A percentile compares a stretch with the other conserved stretches of the same genome.
These are phyloP conservation scores for Apiospora arundinis DNA, from an alignment of 2,329 filamentous ascomycete species.

Conservation along the genomic window DNA sequence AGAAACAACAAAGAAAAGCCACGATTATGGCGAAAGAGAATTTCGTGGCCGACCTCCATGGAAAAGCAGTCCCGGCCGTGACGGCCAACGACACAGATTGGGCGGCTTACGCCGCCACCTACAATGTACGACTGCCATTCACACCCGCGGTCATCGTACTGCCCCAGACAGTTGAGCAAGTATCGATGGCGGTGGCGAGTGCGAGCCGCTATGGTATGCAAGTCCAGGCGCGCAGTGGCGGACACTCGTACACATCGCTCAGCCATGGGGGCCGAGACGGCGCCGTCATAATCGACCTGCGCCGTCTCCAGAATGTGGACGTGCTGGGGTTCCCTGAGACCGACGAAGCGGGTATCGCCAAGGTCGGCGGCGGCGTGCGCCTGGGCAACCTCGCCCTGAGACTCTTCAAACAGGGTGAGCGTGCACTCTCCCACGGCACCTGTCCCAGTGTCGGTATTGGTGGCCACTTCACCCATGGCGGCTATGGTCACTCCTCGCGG, in stretches of 20 bases:
- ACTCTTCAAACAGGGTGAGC: slow-evolving; percentile 42
- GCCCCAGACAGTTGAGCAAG: slow-evolving; percentile 38
- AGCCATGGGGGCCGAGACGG: slow-evolving; percentile 45
- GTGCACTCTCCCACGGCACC: slow-evolving; percentile 51
- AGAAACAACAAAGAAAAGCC: not conserved
- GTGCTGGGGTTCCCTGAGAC: slow-evolving; percentile 14
- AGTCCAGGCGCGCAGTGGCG: slow-evolving; percentile 56
- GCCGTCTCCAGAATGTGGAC: slow-evolving; percentile 35
- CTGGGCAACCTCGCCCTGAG: slow-evolving; percentile 50
- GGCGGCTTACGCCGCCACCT: slow-evolving; percentile 23
- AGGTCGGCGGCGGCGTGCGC: slow-evolving; percentile 48
- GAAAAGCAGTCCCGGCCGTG: not conserved
- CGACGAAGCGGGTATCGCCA: slow-evolving; percentile 32
- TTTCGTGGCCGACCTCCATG: not conserved
- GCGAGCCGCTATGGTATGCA: slow-evolving; percentile 46
- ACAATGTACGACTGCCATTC: slow-evolving; percentile 34
- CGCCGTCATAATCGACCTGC: slow-evolving; percentile 43
- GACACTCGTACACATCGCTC: slow-evolving; percentile 57
- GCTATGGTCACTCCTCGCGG: slow-evolving; percentile 50
- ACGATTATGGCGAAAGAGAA: not conserved
- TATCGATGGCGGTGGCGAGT: slow-evolving; percentile 48
- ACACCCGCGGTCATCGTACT: slow-evolving; percentile 33
- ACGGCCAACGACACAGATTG: not conserved
- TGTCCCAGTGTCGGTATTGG: slow-evolving; percentile 53
- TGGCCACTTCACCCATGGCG: slow-evolving; percentile 55